Percentiles rank a stretch among this genome's conserved stretches.
Conservation (phyloP, 163 green algal species). For the Chlorella variabilis region DNA sequence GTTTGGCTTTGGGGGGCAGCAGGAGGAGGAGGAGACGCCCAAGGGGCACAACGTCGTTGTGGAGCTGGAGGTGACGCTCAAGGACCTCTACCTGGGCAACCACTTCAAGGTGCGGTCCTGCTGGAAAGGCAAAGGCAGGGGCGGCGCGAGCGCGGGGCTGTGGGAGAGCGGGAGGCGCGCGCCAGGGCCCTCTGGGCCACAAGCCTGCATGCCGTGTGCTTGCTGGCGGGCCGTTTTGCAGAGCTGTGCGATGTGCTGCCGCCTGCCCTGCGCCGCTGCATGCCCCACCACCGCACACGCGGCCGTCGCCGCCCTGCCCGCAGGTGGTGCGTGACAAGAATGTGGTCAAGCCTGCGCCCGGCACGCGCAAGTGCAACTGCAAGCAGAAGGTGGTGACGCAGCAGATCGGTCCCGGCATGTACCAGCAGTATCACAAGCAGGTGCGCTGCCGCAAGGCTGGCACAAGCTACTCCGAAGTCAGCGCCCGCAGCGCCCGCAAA, state of each 20-base stretch:
- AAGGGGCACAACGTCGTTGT: slow-evolving; percentile 90
- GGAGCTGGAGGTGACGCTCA: slow-evolving; percentile 87
- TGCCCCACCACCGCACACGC: background rate
- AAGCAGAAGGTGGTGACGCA: slow-evolving; percentile 92
- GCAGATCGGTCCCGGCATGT: slow-evolving; percentile 97
- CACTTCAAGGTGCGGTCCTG: slow-evolving; percentile 61
- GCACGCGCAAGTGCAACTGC: slow-evolving; percentile 98
- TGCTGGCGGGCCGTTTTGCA: background rate
- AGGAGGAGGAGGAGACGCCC: slow-evolving; percentile 91
- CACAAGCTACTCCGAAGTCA: no score
- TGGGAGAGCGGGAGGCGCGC: no score
- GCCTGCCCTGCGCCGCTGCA: background rate
- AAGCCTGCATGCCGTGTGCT: no score
- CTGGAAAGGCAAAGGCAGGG: no score
- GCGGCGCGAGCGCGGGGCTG: no score
- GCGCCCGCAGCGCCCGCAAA: no score
- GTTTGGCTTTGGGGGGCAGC: slow-evolving; percentile 52
- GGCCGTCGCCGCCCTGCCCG: background rate
- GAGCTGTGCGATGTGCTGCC: no score
- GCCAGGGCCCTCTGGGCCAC: no score
- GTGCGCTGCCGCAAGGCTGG: background rate
- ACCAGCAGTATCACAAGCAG: slow-evolving; percentile 89
- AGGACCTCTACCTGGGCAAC: slow-evolving; percentile 93
- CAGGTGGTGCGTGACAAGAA: slow-evolving; percentile 91
- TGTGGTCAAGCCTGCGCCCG: slow-evolving; percentile 85